phyloP scores from a whole-genome alignment of 768 basidiomycete species.

The Boletellus ananiceps region DNA sequence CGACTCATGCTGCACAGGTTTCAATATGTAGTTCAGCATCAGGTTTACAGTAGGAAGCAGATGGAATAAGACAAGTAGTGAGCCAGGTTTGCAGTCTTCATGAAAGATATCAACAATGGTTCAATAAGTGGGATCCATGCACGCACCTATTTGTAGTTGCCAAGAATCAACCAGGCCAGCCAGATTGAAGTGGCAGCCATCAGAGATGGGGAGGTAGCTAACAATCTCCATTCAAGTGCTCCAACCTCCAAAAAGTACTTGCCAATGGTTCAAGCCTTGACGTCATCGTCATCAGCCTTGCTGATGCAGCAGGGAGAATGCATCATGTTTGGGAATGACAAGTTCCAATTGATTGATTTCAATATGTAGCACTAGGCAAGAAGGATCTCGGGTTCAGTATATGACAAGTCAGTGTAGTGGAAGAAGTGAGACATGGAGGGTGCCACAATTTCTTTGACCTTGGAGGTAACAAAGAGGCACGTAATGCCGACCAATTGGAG shows the following conservation, averaged over 20 bases:
- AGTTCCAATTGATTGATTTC: constrained; percentile 79
- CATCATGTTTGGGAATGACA: constrained; percentile 85
- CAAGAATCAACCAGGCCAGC: constrained; percentile 76
- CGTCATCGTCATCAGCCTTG: constrained; percentile 91
- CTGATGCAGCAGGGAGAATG: constrained; percentile 84
- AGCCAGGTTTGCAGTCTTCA: constrained; percentile 74
- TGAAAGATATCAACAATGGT: constrained; percentile 9
- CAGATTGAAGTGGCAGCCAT: constrained; percentile 83
- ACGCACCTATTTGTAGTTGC: constrained; percentile 84
- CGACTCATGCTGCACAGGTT: constrained; percentile 65
- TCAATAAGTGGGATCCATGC: not conserved
- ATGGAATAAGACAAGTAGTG: constrained; percentile 84
- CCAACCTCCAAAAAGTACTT: constrained; percentile 91
- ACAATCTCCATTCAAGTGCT: constrained; percentile 73
- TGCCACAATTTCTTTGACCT: constrained; percentile 89
- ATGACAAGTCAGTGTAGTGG: constrained; percentile 73
- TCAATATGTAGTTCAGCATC: constrained; percentile 84
- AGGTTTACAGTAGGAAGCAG: constrained; percentile 77
- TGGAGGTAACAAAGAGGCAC: constrained; percentile 82
- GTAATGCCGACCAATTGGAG: constrained; percentile 90
- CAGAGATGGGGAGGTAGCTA: constrained; percentile 69
- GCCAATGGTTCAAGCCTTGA: constrained; percentile 78
- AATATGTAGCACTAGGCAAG: constrained; percentile 88
- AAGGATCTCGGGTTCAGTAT: constrained; percentile 74
- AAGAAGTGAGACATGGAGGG: constrained; percentile 81